These are phyloP conservation scores for Boletus subcaerulescens DNA, from an alignment of 768 basidiomycete species.

Conservation along the genomic window DNA sequence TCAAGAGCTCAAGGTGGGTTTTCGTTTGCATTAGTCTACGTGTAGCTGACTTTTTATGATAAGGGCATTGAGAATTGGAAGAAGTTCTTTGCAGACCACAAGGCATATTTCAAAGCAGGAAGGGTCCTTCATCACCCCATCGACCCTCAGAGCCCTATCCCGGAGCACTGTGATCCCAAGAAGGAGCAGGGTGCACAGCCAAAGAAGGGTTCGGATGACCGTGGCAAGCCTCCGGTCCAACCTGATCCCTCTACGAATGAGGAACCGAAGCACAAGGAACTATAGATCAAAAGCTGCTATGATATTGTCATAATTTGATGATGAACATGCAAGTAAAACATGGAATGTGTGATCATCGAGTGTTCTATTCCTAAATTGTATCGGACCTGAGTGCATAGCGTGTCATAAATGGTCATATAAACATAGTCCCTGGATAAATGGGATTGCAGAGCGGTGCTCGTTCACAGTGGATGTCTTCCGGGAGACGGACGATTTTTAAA, in stretches of 20 bases:
- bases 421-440: constrained; percentile 15
- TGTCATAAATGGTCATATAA: constrained; percentile 29
- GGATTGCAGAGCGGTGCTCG: neutral
- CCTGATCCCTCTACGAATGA: constrained; percentile 11
- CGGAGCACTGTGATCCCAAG: constrained; percentile 69
- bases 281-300: constrained; percentile 28
- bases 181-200: constrained; percentile 38
- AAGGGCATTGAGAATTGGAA: constrained; percentile 88
- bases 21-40: neutral
- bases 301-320: constrained; percentile 19
- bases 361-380: neutral
- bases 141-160: constrained; percentile 72
- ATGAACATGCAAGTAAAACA: constrained; percentile 24
- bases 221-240: constrained; percentile 26
- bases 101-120: constrained; percentile 76
- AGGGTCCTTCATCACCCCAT: constrained; percentile 72
- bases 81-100: constrained; percentile 79
- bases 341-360: constrained; percentile 16
- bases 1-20: constrained; percentile 64
- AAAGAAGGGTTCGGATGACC: constrained; percentile 28
- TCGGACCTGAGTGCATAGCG: constrained; percentile 10
- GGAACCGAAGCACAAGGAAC: constrained; percentile 23
- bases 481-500: constrained; percentile 10
- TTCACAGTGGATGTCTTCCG: neutral
- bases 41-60: neutral